Base-by-base conservation (phyloP, 768 basidiomycete species). In the Boletus sp. region DNA sequence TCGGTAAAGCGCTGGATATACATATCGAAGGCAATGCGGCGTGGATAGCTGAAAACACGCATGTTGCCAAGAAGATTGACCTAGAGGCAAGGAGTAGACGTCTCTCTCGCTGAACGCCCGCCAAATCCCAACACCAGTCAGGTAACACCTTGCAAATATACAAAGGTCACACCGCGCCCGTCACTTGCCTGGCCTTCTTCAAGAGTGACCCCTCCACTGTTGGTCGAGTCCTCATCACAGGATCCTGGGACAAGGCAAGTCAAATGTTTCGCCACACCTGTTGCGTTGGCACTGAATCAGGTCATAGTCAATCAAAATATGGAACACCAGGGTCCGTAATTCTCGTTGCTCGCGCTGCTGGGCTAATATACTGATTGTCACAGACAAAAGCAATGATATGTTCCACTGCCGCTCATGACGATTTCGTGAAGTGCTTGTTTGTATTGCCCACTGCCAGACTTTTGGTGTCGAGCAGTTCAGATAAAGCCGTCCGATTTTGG, bases 41-140 rank as follows among this genome's bases (percentile, higher is more conserved):
- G 0, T 98, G 92, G 91, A 86, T 92, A 45, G 94, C 90, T 24
- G 95, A 94, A 69, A 95, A 89, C 65, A 88, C 91, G 0, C 83
- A 85, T 54, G 79, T 87, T 7, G 80, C 86, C 15, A 81, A 87
- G 58, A 86, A 86, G 66, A 68, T 94, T 40, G 84, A 92, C 66
- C 72, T 98, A 17, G 81, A 91, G 79, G 96, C 93, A 68, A 67
- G 66, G 36, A 33, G 14, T 45, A 33, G 0, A 50, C 24, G 15
- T 61, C 24, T 57, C 41, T 64, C 47, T 50, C 24, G 49, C 44
- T 53, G 50, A 42, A 46, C 42, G 37, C 24, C 52, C 42, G 50
- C 49, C 52, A 12, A 69, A 52, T 41, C 42, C 59, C 52, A 49
- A 37, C 65, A 52, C 45, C 62, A 98, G 95, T 84, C 89, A 28